These are phyloP conservation scores for Dianthus caryophyllus DNA, from an alignment of 148 eudicot genomes.

Conservation along the genomic window DNA sequence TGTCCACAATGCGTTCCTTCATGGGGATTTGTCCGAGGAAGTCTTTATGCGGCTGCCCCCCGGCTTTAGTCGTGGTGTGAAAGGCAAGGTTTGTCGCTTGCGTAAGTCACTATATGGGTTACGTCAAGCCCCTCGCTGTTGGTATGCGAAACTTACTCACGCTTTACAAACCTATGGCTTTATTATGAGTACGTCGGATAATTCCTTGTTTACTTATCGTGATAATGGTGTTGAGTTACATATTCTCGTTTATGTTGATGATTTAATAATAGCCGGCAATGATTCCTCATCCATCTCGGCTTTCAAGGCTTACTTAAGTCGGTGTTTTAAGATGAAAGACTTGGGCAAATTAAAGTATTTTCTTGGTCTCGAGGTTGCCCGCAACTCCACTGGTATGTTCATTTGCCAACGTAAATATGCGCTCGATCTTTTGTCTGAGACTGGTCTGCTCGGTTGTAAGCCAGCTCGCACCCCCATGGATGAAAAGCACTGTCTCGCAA, in stretches of 20 bases:
- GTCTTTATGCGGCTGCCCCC: background rate
- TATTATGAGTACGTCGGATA: background rate
- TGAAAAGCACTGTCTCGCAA: background rate
- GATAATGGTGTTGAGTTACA: background rate
- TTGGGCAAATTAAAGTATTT: too few relatives aligned
- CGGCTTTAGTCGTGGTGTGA: background rate
- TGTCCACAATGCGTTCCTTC: too few relatives aligned
- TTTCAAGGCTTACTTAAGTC: background rate
- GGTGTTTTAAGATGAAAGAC: too few relatives aligned
- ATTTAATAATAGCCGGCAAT: background rate
- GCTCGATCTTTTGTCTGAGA: too few relatives aligned
- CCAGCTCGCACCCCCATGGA: background rate
- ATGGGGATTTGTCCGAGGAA: background rate
- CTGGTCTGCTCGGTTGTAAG: background rate
- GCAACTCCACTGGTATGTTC: too few relatives aligned
- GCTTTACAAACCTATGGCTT: slow-evolving; percentile 1
- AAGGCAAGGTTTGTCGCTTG: background rate
- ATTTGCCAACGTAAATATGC: too few relatives aligned
- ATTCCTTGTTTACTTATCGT: background rate
- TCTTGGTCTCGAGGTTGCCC: too few relatives aligned
- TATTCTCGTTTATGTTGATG: slow-evolving; percentile 7
- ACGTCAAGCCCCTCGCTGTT: too few relatives aligned
- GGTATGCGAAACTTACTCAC: too few relatives aligned
- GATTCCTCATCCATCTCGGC: background rate
- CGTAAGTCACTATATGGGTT: too few relatives aligned